Evolutionary conservation across 345 rosid species (phyloP), one percentile per base, ranked within the genome.

Genomic region (Lagerstroemia speciosa): DNA sequence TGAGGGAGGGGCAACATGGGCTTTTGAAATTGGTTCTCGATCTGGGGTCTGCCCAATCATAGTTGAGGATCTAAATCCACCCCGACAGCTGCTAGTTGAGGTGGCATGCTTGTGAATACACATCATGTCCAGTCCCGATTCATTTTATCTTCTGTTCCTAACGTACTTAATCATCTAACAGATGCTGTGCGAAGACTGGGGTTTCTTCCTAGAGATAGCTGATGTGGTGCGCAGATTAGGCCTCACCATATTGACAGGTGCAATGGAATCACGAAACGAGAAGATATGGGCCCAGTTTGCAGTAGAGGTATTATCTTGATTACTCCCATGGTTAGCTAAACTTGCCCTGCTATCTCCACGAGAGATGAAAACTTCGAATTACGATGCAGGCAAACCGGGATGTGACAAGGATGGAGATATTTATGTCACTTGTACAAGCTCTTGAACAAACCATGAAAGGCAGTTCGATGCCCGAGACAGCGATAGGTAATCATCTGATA

Each of bases 1-100:
- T 65, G 88, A 83, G 73, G 96, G 97, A 74, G 99, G 99, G 65
- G 96, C 93, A 5, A 95, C 97, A n/a, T 90, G 96, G 98, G 99
- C 98, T 20, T 88, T 80, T 53, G 92, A 95, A 83, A 91, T 95
- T 58, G 97, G 97, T 2, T 88, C 97, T 64, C 89, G 78, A 76
- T 82, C 98, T 65, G 73, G 84, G 84, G 79, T 85, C 60, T 90
- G 96, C 66, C 99, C 99, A 57, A 88, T 95, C 55, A 85, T 92
- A 10, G 94, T 95, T 31, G 99, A 92, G 81, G 99, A 95, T 81
- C 79, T 95, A 58, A 88, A 80, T 77, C 83, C 83, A 34, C 99
- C 98, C 71, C 92, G 96, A 62, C 91, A 88, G 78, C 78, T 94
- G 87, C 96, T 84, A 61, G 86, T 92, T 63, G 96, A 94, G 99